Evolutionary conservation across 176 grass and related monocot species (phyloP), one percentile per base, ranked within the genome.

Genomic region (bread wheat (Triticum aestivum)): DNA sequence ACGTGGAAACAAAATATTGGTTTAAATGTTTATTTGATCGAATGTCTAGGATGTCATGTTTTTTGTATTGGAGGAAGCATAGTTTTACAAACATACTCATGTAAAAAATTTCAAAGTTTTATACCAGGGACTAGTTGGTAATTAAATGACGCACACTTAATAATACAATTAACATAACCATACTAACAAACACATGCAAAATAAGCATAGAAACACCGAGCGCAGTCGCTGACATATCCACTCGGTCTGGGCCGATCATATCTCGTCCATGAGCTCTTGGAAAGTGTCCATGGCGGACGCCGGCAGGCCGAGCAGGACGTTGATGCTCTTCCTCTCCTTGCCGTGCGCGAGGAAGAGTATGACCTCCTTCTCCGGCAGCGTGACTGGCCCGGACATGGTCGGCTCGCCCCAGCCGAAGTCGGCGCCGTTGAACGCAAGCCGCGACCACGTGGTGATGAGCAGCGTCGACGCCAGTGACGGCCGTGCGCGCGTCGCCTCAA

Each of bases 361-460:
- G 21, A 99, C 92, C 85, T 99, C 97, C 87, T 96, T 96, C 88
- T 96, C 89, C 52, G 97, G 97, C 67, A 99, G 92, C 11, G 84
- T 91, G 39, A 99, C 97, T 9, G 97, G 97, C 11, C 97, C 97
- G 5, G 97, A 89, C 84, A 92, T 86, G 27, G 79, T 61, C 5
- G 97, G 94, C 89, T 82, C 82, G 1, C 97, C 97, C 94, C 94
- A 96, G 2, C 97, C 97, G 64, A 99, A 99, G 84, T 99, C 97
- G 5, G 97, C 89, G 39, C 77, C 92, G 33, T 96, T 79, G 86
- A 99, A 99, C 5, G 87, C 87, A 32, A 99, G 84, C 35, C 94
- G 68, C 0, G 97, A 99, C 97, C 97, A 99, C 8, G 97, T 96
- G 4, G 94, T 99, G 79, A 99, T 92, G 71, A 99, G 80, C 29